Base-by-base conservation (phyloP, 495 filamentous ascomycete species). In the Penicillium longicatenatum region DNA sequence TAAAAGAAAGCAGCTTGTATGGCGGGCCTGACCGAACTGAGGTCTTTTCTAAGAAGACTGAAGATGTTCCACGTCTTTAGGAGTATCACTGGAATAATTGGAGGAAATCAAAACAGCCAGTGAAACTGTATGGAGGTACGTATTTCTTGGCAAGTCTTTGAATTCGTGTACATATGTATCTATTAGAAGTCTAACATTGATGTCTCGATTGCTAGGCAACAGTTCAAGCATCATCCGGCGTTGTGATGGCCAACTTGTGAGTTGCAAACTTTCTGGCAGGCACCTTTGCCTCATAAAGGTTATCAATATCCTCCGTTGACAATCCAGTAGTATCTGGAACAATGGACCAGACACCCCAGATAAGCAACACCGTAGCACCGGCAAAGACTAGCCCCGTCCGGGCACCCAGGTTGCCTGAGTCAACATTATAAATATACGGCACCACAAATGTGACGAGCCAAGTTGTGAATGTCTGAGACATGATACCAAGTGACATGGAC, bases 341-440 rank as follows among this genome's bases (percentile, higher is more conserved):
- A 12, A 60, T 33, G n/a, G 48, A 19, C 37, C 51, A 63, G 6
- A 48, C 50, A 6, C 55, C 55, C 41, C 44, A 48, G 29, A 59
- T 39, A 26, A 63, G 47, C 39, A 63, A 29, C 2, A 63, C 60
- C 6, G 60, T 47, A 20, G n/a, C 31, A 6, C 60, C 57, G 8
- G 56, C 60, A 30, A 59, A 63, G 14, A 63, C 42, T 14, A 63
- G 59, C 3, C 56, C 56, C 14, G 60, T 63, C 11, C 58, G 57
- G 1, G 60, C 56, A 17, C 60, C 60, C n/a, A 63, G 21, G 7
- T 63, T 63, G 6, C 60, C 60, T 0, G 56, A 63, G 20, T 63
- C 60, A 16, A 63, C 57, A 22, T 63, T 63, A 17, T 63, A 63
- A 52, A 63, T 63, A 21, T 63, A 63, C 2, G 57, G 60, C 6